phyloP scores from a whole-genome alignment of 345 rosid species.

The Hibiscus syriacus region DNA sequence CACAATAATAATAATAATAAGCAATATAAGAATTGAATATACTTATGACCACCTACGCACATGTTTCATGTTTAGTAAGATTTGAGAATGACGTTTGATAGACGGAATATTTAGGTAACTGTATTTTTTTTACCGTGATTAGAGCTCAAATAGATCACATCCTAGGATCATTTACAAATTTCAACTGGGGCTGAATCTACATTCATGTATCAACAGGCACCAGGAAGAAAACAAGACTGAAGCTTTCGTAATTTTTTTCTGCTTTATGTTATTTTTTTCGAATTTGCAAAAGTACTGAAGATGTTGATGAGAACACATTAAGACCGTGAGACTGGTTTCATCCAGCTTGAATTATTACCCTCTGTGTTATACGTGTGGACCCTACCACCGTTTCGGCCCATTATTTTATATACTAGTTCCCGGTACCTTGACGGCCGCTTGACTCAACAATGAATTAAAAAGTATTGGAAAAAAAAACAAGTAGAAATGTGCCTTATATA shows the following conservation, averaged over 20 bases:
- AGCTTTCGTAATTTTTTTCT: too few species aligned
- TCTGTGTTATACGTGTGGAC: conserved; percentile 9
- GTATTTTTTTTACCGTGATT: not conserved
- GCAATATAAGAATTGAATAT: too few species aligned
- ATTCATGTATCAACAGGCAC: not conserved
- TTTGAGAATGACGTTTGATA: not conserved
- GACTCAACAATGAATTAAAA: not conserved
- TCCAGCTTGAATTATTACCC: not conserved
- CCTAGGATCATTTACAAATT: not conserved
- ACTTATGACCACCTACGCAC: too few species aligned
- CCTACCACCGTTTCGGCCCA: conserved; percentile 16
- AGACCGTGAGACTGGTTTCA: not conserved
- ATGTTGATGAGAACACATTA: not conserved
- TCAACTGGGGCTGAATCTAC: not conserved
- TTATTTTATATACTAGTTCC: not conserved
- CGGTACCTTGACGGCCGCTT: not conserved
- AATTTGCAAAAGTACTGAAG: too few species aligned
- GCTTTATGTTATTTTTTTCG: not conserved
- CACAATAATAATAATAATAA: not conserved
- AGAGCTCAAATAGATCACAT: not conserved
- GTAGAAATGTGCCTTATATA: not conserved
- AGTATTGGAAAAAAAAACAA: not conserved
- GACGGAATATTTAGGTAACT: not conserved
- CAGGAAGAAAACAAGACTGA: too few species aligned
- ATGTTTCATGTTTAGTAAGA: too few species aligned